Conservation (phyloP, 129 eudicot species). For the Helichrysum umbraculigerum region DNA sequence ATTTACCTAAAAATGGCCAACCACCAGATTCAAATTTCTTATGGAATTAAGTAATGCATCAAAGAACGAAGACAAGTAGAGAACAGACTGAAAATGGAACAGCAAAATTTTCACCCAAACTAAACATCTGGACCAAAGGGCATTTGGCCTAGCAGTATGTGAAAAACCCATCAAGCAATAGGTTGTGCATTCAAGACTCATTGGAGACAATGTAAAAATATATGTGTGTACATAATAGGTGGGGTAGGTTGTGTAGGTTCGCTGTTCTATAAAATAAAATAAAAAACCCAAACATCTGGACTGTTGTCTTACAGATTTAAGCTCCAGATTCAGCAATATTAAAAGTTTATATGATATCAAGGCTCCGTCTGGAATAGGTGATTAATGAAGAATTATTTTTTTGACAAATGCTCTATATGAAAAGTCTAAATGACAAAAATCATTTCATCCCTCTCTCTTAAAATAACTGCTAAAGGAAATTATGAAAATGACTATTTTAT, state of each 20-base stretch:
- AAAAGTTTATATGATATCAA: constrained; percentile 3
- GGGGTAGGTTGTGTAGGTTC: background rate
- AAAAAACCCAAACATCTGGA: background rate
- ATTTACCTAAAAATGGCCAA: background rate
- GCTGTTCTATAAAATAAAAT: background rate
- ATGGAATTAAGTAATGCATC: constrained; percentile 13
- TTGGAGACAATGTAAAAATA: background rate
- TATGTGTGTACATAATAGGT: background rate
- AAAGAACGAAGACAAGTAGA: constrained; percentile 7
- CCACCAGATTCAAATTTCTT: background rate
- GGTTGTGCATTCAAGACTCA: background rate
- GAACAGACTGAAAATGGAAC: background rate
- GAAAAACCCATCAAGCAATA: background rate
- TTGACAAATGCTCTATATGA: constrained; percentile 1
- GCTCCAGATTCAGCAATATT: constrained; percentile 11
- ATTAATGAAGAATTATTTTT: background rate
- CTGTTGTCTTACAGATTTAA: constrained; percentile 7
- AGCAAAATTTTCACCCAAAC: background rate
- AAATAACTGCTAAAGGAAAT: background rate
- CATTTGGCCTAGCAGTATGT: background rate
- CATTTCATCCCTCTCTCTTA: background rate
- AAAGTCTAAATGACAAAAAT: constrained; percentile 2
- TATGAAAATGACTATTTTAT: background rate
- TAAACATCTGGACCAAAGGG: background rate
- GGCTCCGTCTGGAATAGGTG: background rate